These are phyloP conservation scores for Allantophomopsis lycopodina DNA, from an alignment of 2,329 filamentous ascomycete genomes.

Conservation along the genomic window DNA sequence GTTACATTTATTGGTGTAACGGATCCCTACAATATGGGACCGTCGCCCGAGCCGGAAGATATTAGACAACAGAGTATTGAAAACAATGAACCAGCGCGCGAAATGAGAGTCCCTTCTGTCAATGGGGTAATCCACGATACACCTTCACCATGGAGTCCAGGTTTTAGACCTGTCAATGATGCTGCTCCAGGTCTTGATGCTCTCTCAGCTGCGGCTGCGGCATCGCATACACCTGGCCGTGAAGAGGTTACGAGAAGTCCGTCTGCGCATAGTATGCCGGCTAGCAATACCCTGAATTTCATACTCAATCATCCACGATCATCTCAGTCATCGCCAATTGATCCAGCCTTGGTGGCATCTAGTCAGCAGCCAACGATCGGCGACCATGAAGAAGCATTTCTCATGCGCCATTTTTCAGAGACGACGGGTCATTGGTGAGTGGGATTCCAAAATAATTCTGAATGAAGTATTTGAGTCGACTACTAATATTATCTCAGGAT, in stretches of 20 bases:
- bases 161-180: constrained; percentile 10
- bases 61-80: too few species aligned
- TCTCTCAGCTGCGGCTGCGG: constrained; percentile 31
- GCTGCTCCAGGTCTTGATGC: constrained; percentile 37
- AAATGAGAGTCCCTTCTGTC: too few species aligned
- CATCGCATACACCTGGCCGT: constrained; percentile 8
- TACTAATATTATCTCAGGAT: constrained; percentile 21
- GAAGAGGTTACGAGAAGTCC: constrained; percentile 8
- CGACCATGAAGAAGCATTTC: constrained; percentile 44
- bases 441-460: neutral
- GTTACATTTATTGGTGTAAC: constrained; percentile 49
- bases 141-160: constrained; percentile 7
- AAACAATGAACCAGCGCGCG: too few species aligned
- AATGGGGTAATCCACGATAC: constrained; percentile 3
- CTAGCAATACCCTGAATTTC: constrained; percentile 35
- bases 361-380: constrained; percentile 20
- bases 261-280: constrained; percentile 10
- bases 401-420: constrained; percentile 45
- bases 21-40: constrained; percentile 43
- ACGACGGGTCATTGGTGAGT: constrained; percentile 41
- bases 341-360: constrained; percentile 22
- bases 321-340: constrained; percentile 26
- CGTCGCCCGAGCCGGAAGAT: constrained; percentile 20
- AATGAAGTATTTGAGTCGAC: too few species aligned
- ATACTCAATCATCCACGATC: constrained; percentile 32